Conservation (phyloP, 1,284 basidiomycete species). For the Singerocomus rubriflavus region DNA sequence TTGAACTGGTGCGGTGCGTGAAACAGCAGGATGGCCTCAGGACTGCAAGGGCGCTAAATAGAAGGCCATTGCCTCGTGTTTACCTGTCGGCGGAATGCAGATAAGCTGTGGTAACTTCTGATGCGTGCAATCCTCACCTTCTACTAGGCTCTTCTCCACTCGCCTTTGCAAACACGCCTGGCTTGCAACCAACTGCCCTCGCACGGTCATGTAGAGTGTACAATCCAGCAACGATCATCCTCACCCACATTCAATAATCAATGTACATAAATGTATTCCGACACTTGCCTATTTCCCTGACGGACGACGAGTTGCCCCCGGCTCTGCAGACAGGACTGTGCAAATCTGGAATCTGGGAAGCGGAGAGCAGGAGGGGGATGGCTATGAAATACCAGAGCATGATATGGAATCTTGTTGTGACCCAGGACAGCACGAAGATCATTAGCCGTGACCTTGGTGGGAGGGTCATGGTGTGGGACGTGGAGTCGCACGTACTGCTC, state of each 20-base stretch:
- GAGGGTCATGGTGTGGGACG: slow-evolving; percentile 4
- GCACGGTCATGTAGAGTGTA: too few relatives aligned
- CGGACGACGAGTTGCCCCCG: not conserved
- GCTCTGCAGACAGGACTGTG: not conserved
- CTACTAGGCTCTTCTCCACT: not conserved
- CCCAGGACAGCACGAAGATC: slow-evolving; percentile 1
- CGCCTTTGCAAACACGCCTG: not conserved
- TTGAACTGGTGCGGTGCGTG: too few relatives aligned
- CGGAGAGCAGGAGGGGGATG: not conserved
- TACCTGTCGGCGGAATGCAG: too few relatives aligned
- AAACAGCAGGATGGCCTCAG: too few relatives aligned
- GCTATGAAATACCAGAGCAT: not conserved
- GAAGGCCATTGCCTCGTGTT: too few relatives aligned
- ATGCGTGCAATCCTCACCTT: not conserved
- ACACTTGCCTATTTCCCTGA: too few relatives aligned
- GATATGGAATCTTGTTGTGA: not conserved
- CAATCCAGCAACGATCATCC: too few relatives aligned
- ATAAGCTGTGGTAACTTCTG: not conserved
- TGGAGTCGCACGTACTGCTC: not conserved
- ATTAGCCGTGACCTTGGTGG: not conserved
- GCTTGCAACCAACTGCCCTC: not conserved
- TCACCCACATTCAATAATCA: not conserved
- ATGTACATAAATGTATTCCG: too few relatives aligned
- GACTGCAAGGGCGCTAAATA: too few relatives aligned
- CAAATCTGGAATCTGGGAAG: not conserved